A percentile compares a stretch with the other conserved stretches of the same genome.
Conservation (phyloP, 2,329 filamentous ascomycete genomes). For the Trichophyton benhamiae region DNA sequence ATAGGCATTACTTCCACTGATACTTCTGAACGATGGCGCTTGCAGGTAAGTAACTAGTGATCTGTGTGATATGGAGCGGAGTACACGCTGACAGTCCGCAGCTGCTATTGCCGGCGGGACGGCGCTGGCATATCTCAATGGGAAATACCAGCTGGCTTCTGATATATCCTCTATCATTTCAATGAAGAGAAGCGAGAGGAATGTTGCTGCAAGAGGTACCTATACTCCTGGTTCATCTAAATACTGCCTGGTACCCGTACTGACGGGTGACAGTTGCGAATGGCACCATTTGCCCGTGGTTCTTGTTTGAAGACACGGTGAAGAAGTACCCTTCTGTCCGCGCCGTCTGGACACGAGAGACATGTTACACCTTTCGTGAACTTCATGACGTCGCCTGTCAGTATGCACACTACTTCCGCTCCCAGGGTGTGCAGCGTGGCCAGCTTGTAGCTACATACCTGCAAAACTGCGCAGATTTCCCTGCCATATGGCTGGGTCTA, state of each 20-base stretch:
- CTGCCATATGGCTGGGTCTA: conserved; percentile 53
- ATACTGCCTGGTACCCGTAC: not conserved
- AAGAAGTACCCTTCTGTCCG: conserved; percentile 41
- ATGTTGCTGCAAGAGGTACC: conserved; percentile 39
- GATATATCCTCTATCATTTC: conserved; percentile 36
- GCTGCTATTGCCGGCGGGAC: conserved; percentile 25
- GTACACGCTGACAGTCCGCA: not conserved
- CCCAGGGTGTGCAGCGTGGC: conserved; percentile 45
- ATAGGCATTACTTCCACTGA: not conserved
- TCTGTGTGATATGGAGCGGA: not conserved
- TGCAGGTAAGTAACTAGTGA: not conserved
- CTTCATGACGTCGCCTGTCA: conserved; percentile 45
- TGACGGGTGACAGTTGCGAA: conserved; percentile 31
- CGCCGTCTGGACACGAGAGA: conserved; percentile 55
- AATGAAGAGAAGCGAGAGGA: conserved; percentile 27
- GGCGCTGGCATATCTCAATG: conserved; percentile 52
- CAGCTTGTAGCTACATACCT: conserved; percentile 56
- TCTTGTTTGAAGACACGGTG: conserved; percentile 49
- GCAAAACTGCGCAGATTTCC: conserved; percentile 54
- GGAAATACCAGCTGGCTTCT: conserved; percentile 54
- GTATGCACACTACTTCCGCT: conserved; percentile 51
- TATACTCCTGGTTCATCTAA: not conserved
- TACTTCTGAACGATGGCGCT: not conserved
- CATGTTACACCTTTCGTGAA: conserved; percentile 48
- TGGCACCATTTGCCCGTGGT: conserved; percentile 50